Conservation (phyloP, 1,284 basidiomycete species). For the Rhodotorula sp. region DNA sequence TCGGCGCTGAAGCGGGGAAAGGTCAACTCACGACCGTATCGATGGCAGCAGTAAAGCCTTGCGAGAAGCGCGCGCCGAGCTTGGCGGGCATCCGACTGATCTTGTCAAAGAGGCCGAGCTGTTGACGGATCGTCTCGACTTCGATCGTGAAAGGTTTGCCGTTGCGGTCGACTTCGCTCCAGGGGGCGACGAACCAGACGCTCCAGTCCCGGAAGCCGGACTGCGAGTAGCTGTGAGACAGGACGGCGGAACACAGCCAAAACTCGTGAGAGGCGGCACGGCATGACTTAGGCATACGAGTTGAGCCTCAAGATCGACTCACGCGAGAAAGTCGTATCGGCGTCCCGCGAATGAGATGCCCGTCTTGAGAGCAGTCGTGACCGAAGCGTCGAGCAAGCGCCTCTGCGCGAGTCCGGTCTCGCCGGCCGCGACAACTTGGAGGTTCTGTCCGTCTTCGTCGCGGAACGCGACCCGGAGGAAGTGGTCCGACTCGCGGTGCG, state of each 20-base stretch:
- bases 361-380: slow-evolving; percentile 49
- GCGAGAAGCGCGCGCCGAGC: slow-evolving; percentile 61
- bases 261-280: neutral
- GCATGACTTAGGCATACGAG: too few relatives aligned
- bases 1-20: neutral
- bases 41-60: slow-evolving; percentile 76
- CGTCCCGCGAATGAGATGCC: slow-evolving; percentile 41
- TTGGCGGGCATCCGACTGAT: slow-evolving; percentile 65
- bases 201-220: slow-evolving; percentile 57
- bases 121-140: slow-evolving; percentile 57
- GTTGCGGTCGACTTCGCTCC: slow-evolving; percentile 7
- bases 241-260: too few relatives aligned
- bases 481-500: slow-evolving; percentile 38
- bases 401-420: neutral
- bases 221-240: slow-evolving; percentile 53
- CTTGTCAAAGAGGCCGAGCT: slow-evolving; percentile 64
- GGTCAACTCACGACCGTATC: slow-evolving; percentile 50
- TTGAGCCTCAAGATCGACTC: neutral
- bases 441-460: slow-evolving; percentile 60
- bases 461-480: slow-evolving; percentile 74
- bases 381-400: slow-evolving; percentile 10
- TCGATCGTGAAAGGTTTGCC: slow-evolving; percentile 53
- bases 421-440: neutral
- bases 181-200: slow-evolving; percentile 57
- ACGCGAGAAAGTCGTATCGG: slow-evolving; percentile 25